Evolutionary conservation across 169 alveolate species (phyloP).

Genomic region (Cryptosporidium muris): DNA sequence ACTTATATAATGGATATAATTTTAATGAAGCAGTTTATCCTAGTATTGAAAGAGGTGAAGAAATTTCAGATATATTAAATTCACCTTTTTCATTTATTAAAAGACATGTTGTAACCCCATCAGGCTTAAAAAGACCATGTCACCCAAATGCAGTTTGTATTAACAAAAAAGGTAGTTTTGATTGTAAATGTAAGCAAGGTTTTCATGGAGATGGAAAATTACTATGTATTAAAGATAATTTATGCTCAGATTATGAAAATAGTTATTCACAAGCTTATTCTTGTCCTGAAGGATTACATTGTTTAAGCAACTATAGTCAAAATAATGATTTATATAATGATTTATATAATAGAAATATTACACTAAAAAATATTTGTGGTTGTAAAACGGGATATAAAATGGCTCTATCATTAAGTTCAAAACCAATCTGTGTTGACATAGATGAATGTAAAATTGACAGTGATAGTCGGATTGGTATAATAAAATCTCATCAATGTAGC

Average conservation of each 20-base stretch:
- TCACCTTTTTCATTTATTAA: constrained; percentile 66
- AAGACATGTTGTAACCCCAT: constrained; percentile 47
- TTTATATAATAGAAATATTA: neutral
- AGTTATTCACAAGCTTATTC: neutral
- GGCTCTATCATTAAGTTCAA: neutral
- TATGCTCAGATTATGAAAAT: constrained; percentile 12
- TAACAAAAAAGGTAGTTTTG: constrained; percentile 74
- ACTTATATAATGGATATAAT: constrained; percentile 60
- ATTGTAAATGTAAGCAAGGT: constrained; percentile 75
- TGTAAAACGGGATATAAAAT: constrained; percentile 41
- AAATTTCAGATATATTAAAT: constrained; percentile 22
- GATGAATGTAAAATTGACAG: constrained; percentile 20
- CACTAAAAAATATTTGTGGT: constrained; percentile 9
- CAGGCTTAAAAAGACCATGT: constrained; percentile 70
- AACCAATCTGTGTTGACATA: constrained; percentile 20
- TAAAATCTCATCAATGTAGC: constrained; percentile 60
- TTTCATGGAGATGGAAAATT: constrained; percentile 76
- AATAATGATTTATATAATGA: neutral
- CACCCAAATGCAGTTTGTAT: constrained; percentile 75
- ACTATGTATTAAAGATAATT: constrained; percentile 40
- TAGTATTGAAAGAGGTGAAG: constrained; percentile 40
- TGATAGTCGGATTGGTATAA: neutral
- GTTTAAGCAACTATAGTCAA: neutral
- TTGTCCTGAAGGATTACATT: constrained; percentile 61
- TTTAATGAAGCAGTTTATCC: constrained; percentile 61